A percentile compares a stretch with the other conserved stretches of the same genome.
These are phyloP conservation scores for Aspergillus brunneoviolaceus DNA, from an alignment of 2,329 filamentous ascomycete species.

Conservation along the genomic window DNA sequence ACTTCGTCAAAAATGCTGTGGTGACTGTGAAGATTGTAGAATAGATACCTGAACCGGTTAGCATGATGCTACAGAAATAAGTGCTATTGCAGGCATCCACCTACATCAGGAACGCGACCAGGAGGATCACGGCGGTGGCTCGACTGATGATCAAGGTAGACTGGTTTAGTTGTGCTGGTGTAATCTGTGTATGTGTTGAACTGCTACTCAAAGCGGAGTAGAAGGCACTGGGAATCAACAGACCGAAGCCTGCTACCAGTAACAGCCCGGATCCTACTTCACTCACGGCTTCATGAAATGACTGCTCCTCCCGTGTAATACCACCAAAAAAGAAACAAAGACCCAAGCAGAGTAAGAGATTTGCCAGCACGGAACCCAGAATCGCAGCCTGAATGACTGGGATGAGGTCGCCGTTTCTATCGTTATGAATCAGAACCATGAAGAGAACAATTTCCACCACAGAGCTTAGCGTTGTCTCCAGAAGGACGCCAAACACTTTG, in stretches of 20 bases:
- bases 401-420: constrained; percentile 48
- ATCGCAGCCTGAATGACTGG: constrained; percentile 82
- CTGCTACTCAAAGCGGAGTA: constrained; percentile 45
- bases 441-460: constrained; percentile 82
- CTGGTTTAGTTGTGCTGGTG: constrained; percentile 44
- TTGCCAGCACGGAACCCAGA: constrained; percentile 78
- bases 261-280: constrained; percentile 77
- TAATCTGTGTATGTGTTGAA: constrained; percentile 41
- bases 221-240: constrained; percentile 48
- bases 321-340: constrained; percentile 78
- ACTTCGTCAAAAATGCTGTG: constrained; percentile 74
- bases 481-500: constrained; percentile 58
- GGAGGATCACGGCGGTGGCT: constrained; percentile 67
- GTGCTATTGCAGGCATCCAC: constrained; percentile 6
- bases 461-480: constrained; percentile 64
- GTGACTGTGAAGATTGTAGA: constrained; percentile 74
- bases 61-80: constrained; percentile 6
- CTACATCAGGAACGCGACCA: constrained; percentile 67
- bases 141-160: constrained; percentile 67
- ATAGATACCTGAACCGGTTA: constrained; percentile 48
- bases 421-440: constrained; percentile 66
- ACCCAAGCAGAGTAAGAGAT: constrained; percentile 76
- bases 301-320: constrained; percentile 63
- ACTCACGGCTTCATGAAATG: constrained; percentile 72
- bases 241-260: constrained; percentile 67